Base-by-base conservation (phyloP, 176 grass and related monocot species). In the Urochloa ruziziensis region DNA sequence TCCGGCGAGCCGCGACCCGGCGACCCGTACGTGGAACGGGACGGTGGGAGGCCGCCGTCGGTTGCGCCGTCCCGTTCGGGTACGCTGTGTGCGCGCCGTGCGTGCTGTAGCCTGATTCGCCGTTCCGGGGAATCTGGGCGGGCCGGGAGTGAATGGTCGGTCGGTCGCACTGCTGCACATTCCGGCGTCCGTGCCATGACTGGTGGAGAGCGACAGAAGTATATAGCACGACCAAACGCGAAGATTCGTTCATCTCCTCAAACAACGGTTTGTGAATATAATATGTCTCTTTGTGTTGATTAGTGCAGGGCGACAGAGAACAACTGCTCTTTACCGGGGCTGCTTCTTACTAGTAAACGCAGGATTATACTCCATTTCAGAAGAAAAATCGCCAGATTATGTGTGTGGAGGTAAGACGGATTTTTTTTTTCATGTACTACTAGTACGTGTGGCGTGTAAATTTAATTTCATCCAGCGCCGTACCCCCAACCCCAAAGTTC, bases 31-130 rank as follows among this genome's bases (percentile, higher is more conserved):
- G 59, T 2, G 56, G 56, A 59, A 59, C n/a, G 52, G 52, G 6
- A 9, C 9, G n/a, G 25, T 12, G 67, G 39, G 39, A 70, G 67
- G 17, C 67, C 67, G 56, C 54, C 74, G 56, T 62, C 16, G 47
- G 57, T 78, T 56, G 56, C 76, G 15, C 77, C 18, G 69, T 34
- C 77, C 52, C 77, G 57, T 64, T 69, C 66, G 5, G 17, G 16
- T 28, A 23, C 74, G 14, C 84, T 11, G 44, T 18, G 21, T 44
- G n/a, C 28, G 37, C 7, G 37, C 74, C 0, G 18, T 29, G 29
- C 67, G 47, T 5, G 4, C 36, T 46, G 37, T 23, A 16, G 27
- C 76, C 23, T 30, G 12, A 53, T 75, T 30, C n/a, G 42, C 24
- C 82, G 82, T 54, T 43, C 57, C 14, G 44, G 51, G 33, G 47